These are phyloP conservation scores for Triangularia setosa DNA, from an alignment of 2,329 filamentous ascomycete species.

Conservation along the genomic window DNA sequence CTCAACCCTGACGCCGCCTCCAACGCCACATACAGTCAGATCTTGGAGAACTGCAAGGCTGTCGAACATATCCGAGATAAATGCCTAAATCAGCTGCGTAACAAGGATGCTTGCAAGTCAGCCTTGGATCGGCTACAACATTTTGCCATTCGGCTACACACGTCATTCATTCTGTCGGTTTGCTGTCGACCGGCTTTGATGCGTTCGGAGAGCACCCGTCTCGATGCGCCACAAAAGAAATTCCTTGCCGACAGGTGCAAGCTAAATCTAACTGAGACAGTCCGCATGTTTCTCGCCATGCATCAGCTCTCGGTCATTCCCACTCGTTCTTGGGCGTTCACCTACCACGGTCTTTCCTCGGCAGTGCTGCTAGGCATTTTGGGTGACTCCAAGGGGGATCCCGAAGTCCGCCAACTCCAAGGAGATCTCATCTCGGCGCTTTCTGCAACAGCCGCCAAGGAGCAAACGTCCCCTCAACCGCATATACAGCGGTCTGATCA, in stretches of 20 bases:
- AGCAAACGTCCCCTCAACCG: slow-evolving; percentile 50
- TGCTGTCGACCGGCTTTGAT: slow-evolving; percentile 60
- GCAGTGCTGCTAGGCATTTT: slow-evolving; percentile 61
- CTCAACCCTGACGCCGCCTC: slow-evolving; percentile 52
- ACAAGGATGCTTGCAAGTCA: slow-evolving; percentile 61
- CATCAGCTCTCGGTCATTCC: slow-evolving; percentile 64
- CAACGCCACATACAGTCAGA: slow-evolving; percentile 49
- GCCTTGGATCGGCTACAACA: slow-evolving; percentile 60
- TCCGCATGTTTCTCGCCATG: slow-evolving; percentile 66
- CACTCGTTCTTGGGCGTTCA: slow-evolving; percentile 65
- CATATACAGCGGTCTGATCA: slow-evolving; percentile 54
- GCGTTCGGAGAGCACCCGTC: slow-evolving; percentile 43
- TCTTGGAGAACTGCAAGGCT: slow-evolving; percentile 54
- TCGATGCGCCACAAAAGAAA: slow-evolving; percentile 51
- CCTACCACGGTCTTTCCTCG: slow-evolving; percentile 63
- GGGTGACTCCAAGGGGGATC: slow-evolving; percentile 59
- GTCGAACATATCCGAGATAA: slow-evolving; percentile 49
- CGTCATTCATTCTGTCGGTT: slow-evolving; percentile 62
- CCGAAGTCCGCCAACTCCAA: slow-evolving; percentile 59
- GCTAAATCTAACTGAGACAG: slow-evolving; percentile 59
- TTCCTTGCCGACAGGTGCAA: slow-evolving; percentile 57
- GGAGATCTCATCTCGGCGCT: slow-evolving; percentile 61
- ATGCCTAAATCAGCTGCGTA: slow-evolving; percentile 50
- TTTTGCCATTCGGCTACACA: slow-evolving; percentile 62
- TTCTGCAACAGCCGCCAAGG: slow-evolving; percentile 61